Evolutionary conservation across 495 filamentous ascomycete species (phyloP).

Genomic region (Trichoderma gamsii): DNA sequence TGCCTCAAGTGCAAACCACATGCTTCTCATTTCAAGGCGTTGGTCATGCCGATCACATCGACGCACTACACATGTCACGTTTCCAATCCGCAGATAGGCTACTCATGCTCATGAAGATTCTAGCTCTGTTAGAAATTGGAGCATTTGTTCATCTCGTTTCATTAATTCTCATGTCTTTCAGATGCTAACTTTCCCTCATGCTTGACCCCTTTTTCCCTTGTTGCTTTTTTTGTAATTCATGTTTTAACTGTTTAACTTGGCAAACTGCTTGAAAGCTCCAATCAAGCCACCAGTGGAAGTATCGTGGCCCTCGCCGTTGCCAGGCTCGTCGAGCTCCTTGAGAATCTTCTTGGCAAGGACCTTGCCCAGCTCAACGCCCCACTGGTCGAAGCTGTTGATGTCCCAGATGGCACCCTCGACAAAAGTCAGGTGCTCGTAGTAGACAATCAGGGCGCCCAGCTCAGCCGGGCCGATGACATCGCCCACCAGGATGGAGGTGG

Average conservation of each 20-base stretch:
- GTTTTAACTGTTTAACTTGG: slow-evolving; percentile 31
- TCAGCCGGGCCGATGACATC: slow-evolving; percentile 86
- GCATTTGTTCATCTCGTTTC: not conserved
- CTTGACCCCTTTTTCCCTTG: not conserved
- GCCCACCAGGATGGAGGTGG: slow-evolving; percentile 87
- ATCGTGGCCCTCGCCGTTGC: slow-evolving; percentile 69
- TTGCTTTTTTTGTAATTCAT: not conserved
- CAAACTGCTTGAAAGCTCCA: slow-evolving; percentile 65
- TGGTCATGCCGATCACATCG: no score
- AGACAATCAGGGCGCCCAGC: slow-evolving; percentile 90
- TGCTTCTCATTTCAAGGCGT: no score
- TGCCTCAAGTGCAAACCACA: no score
- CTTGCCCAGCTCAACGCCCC: slow-evolving; percentile 98
- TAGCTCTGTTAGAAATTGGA: not conserved
- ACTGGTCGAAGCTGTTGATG: slow-evolving; percentile 99
- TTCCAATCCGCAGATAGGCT: no score
- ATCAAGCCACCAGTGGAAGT: slow-evolving; percentile 81
- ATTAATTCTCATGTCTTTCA: not conserved
- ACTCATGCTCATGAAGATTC: no score
- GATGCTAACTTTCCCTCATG: not conserved
- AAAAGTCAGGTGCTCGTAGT: slow-evolving; percentile 98
- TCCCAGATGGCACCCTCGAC: slow-evolving; percentile 97
- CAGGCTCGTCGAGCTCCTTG: slow-evolving; percentile 66
- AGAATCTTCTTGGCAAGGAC: slow-evolving; percentile 87
- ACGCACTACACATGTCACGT: no score